Evolutionary conservation across 495 filamentous ascomycete genomes (phyloP), one percentile per base, ranked within the genome.

Genomic region (Penicillium manginii): DNA sequence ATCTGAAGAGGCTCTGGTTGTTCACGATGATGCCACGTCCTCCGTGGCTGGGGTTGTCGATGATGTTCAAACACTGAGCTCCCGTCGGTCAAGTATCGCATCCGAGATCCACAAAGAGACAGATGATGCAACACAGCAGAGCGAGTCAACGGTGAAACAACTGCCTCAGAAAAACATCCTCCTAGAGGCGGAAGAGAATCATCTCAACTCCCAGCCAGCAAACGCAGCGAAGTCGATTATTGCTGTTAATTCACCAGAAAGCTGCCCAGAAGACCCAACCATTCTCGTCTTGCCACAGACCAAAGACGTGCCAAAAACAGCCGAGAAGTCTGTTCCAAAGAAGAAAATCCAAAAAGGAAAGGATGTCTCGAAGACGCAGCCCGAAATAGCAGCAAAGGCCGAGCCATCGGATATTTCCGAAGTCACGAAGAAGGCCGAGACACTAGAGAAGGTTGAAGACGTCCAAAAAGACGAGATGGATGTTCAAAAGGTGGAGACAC

Each of bases 11-110:
- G 67, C 66, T 7, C 43, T 72, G 31, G 42, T 72, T 17, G 49
- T 46, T 3, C 54, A 57, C 23, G 57, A 61, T 6, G 72, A 72
- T 55, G 61, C 65, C 26, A 50, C 54, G 11, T 69, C 68, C 2
- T 76, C 73, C 8, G 59, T 68, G 5, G 40, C 60, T 37, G 68
- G 66, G 15, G 47, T 70, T 35, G 50, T 60, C 45, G 73, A 75
- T 45, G 74, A 67, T 40, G 42, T 58, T 18, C 56, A 55, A 18
- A 64, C 64, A 2, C 23, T 60, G 14, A 50, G 51, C 22, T 69
- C 68, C n/a, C 54, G 63, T 18, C 57, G 61, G 19, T 52, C 58
- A 2, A 73, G 65, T 40, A 52, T 68, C n/a, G 57, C 40, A 17
- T 56, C 55, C 0, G 52, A 59, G 11, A 26, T 31, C 15, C 55